phyloP scores from a whole-genome alignment of 2,329 filamentous ascomycete genomes.

The Aspergillus luchuensis region DNA sequence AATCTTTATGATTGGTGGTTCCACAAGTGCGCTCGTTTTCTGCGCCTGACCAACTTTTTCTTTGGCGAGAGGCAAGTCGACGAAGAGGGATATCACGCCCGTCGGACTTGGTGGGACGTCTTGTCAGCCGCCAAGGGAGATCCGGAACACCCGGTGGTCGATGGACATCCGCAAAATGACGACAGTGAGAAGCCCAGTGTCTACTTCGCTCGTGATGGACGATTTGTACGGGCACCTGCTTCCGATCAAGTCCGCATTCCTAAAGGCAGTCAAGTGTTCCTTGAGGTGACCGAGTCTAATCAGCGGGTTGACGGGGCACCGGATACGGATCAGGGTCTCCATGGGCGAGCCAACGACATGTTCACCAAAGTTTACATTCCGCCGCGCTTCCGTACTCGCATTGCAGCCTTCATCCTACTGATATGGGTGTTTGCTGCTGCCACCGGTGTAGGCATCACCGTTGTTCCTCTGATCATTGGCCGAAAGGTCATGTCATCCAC shows the following conservation, averaged over 20 bases:
- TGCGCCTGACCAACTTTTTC: conserved; percentile 88
- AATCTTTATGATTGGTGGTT: conserved; percentile 97
- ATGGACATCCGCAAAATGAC: conserved; percentile 31
- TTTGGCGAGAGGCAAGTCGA: conserved; percentile 81
- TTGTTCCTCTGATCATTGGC: conserved; percentile 83
- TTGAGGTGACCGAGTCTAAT: conserved; percentile 71
- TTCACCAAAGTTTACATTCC: conserved; percentile 79
- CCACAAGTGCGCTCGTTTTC: conserved; percentile 73
- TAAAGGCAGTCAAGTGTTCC: conserved; percentile 78
- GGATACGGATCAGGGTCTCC: conserved; percentile 58
- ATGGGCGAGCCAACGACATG: conserved; percentile 61
- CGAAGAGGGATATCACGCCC: conserved; percentile 72
- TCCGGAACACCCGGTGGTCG: conserved; percentile 37
- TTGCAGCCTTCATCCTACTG: conserved; percentile 81
- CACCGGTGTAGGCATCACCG: conserved; percentile 81
- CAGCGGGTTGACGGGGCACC: conserved; percentile 62
- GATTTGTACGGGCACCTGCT: conserved; percentile 87
- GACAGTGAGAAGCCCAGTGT: conserved; percentile 47
- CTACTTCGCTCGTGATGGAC: conserved; percentile 69
- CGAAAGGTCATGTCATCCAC: conserved; percentile 73
- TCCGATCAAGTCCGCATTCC: conserved; percentile 94
- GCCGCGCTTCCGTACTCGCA: conserved; percentile 76
- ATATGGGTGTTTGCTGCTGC: conserved; percentile 93
- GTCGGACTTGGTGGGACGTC: conserved; percentile 59
- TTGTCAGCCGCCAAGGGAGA: conserved; percentile 43